Evolutionary conservation across 192 early-diverging fungal genomes (phyloP), one percentile per base, ranked within the genome.

Genomic region (Coemansia sp.): DNA sequence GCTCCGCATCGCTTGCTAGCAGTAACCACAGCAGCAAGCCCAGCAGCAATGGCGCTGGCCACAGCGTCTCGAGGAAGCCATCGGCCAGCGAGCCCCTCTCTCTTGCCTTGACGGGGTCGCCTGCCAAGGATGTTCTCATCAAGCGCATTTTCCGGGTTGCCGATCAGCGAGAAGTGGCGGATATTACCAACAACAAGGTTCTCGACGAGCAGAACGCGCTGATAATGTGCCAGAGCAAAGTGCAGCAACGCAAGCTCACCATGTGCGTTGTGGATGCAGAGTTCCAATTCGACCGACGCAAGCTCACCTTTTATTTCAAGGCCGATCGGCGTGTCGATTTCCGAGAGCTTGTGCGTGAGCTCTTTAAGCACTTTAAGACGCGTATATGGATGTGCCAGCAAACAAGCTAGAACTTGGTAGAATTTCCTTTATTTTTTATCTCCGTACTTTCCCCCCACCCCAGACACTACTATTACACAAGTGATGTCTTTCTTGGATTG

Each of bases 201-300:
- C 84, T 92, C 66, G 95, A 99, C 70, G 97, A 97, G 74, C 86
- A 89, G 40, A 94, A 91, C 70, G 92, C 97, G 7, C 84, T 93
- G 75, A 79, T 81, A 33, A 85, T 94, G 23, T 97, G 95, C 70
- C 95, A 95, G 66, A 82, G 79, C 40, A 97, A 95, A 75, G 95
- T 94, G 53, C 83, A 89, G 58, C 90, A 93, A 64, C 91, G 91
- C 80, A 91, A 90, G 67, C 83, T 99, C 35, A 91, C 93, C 17
- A 99, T 99, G 97, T 87, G 92, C 62, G 90, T 99, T 25, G 92
- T 95, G 0, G 94, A 97, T 70, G 97, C 97, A 20, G 97, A 99
- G 81, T 99, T 93, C 65, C 97, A 99, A 80, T 99, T 95, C 89
- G 95, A 99, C 77, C 86, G 96, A 17, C 88, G 93, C 66, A 99